Evolutionary conservation across 2,329 filamentous ascomycete species (phyloP).

Genomic region (Emydomyces testavorans): DNA sequence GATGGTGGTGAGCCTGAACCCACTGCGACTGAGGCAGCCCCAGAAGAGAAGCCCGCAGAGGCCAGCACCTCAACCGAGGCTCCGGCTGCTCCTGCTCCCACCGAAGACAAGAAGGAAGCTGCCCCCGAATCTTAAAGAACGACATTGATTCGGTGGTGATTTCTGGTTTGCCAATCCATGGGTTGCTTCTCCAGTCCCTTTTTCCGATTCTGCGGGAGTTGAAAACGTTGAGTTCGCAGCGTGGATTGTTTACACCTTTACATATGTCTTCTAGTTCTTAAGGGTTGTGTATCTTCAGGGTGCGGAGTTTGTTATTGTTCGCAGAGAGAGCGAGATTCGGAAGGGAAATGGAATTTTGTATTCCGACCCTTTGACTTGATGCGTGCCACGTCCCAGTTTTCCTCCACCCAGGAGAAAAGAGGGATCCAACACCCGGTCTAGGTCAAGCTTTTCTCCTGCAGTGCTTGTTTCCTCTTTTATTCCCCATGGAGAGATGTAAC

Average conservation of each 20-base stretch:
- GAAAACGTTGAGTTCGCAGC: not conserved
- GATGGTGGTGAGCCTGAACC: conserved; percentile 62
- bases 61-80: conserved; percentile 19
- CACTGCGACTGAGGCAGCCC: conserved; percentile 34
- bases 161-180: conserved; percentile 4
- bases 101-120: conserved; percentile 17
- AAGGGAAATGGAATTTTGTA: conserved; percentile 10
- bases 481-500: not conserved
- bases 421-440: not conserved
- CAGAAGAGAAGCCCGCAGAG: conserved; percentile 35
- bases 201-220: conserved; percentile 2
- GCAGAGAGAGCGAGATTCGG: conserved; percentile 9
- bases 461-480: not conserved
- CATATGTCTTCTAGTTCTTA: conserved; percentile 12
- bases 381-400: not conserved
- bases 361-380: not conserved
- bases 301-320: conserved; percentile 14
- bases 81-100: conserved; percentile 10
- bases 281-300: conserved; percentile 15
- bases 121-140: conserved; percentile 28
- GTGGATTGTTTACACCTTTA: conserved; percentile 10
- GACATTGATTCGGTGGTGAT: not conserved
- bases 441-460: not conserved
- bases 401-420: not conserved
- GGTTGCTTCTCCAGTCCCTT: not conserved